Evolutionary conservation across 2,329 filamentous ascomycete species (phyloP), one percentile per base, ranked within the genome.

Genomic region (Botrytis byssoidea): DNA sequence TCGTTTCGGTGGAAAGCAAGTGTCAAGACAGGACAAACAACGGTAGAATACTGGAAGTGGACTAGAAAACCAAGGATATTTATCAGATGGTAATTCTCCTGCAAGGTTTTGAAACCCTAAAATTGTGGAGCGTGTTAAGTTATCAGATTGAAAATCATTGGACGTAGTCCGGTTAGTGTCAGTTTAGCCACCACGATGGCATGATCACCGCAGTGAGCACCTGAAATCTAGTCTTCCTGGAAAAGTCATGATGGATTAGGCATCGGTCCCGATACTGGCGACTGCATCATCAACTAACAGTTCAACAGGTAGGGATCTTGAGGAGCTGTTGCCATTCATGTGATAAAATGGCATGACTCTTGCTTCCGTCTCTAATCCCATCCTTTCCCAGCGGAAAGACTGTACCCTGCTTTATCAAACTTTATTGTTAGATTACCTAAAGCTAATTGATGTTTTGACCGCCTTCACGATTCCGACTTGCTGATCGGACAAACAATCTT

Each of bases 101-200:
- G 65, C 22, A n/a, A 25, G 25, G 44, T 51, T 51, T 67, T 25
- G 22, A 4, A n/a, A n/a, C 35, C 22, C 22, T 37, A 57, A 42
- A 51, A 29, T 25, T 57, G 25, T 57, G 66, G 35, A 42, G 16
- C 40, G 10, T 25, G 22, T 57, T 68, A 16, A n/a, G 66, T 68
- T 68, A 68, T 68, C 48, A 68, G 66, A 68, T 68, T 68, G 48
- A 57, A 57, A 42, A 57, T 68, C 66, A 57, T 57, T 68, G 51
- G 65, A 40, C 46, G 40, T 44, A 29, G 46, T 37, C n/a, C 51
- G 51, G 14, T 14, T 57, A 57, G 51, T 29, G 46, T 51, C 46
- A 55, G 29, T 40, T 55, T 40, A 35, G 20, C n/a, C 40, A 64
- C 61, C 14, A 57, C n/a, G n/a, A 57, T 57, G n/a, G n/a, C 18